Percentiles rank a stretch among this genome's conserved stretches.
These are phyloP conservation scores for Mycena haematopus DNA, from an alignment of 768 basidiomycete genomes.

Conservation along the genomic window DNA sequence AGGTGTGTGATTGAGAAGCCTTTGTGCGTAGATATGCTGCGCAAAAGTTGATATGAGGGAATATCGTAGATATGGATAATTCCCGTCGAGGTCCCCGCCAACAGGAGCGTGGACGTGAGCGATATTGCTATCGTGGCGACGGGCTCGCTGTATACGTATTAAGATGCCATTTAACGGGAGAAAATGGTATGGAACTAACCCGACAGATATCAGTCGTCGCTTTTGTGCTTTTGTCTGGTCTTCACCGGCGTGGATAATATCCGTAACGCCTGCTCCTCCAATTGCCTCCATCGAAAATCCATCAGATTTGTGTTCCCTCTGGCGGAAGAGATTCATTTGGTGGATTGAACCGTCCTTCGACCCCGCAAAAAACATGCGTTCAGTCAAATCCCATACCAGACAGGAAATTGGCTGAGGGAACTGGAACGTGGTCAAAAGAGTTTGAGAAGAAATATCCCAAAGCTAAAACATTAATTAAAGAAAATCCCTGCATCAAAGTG, in stretches of 20 bases:
- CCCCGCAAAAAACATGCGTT: constrained; percentile 89
- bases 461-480: constrained; percentile 50
- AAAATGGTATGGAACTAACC: constrained; percentile 49
- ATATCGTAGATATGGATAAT: constrained; percentile 84
- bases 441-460: constrained; percentile 79
- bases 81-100: constrained; percentile 82
- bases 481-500: constrained; percentile 12
- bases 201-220: constrained; percentile 72
- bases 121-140: constrained; percentile 81
- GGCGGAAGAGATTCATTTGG: constrained; percentile 80
- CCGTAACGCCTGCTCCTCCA: constrained; percentile 74
- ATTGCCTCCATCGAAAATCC: constrained; percentile 66
- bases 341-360: constrained; percentile 78
- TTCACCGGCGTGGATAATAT: constrained; percentile 73
- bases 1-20: constrained; percentile 75
- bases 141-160: constrained; percentile 57
- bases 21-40: constrained; percentile 78
- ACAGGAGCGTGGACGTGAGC: constrained; percentile 73
- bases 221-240: constrained; percentile 47
- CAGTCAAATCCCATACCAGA: constrained; percentile 81
- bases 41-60: constrained; percentile 87
- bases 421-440: constrained; percentile 85
- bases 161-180: constrained; percentile 11
- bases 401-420: constrained; percentile 79
- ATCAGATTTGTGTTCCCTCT: constrained; percentile 60